Conservation (phyloP, 495 filamentous ascomycete species). For the Trichoderma orchidacearum region DNA sequence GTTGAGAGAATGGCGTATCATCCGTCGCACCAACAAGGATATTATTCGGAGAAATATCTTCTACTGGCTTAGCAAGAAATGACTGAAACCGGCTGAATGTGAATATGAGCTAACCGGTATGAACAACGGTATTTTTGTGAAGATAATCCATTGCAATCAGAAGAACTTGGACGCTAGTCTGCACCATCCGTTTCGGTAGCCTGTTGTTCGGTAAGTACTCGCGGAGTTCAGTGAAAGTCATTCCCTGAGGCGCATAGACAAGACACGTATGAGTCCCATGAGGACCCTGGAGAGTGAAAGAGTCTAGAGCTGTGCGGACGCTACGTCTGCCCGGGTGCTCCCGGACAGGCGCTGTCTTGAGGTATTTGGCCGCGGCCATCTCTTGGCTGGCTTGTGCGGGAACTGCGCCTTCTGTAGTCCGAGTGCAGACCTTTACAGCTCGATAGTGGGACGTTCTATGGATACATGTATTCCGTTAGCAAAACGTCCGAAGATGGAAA, state of each 20-base stretch:
- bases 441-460: not conserved
- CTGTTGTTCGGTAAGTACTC: conserved; percentile 14
- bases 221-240: conserved; percentile 21
- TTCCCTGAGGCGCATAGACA: conserved; percentile 19
- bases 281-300: conserved; percentile 10
- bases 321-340: conserved; percentile 14
- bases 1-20: conserved; percentile 8
- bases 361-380: conserved; percentile 14
- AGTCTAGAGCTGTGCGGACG: conserved; percentile 12
- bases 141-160: conserved; percentile 19
- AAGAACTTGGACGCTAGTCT: conserved; percentile 16
- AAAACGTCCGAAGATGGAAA: not conserved
- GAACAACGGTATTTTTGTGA: conserved; percentile 19
- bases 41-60: conserved; percentile 13
- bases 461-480: not conserved
- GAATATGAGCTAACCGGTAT: conserved; percentile 11
- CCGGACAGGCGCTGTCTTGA: conserved; percentile 12
- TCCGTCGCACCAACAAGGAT: conserved; percentile 6
- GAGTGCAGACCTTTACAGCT: conserved; percentile 11
- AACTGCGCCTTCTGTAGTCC: conserved; percentile 9
- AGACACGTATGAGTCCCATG: conserved; percentile 15
- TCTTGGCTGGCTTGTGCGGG: conserved; percentile 12
- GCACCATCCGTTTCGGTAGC: conserved; percentile 16
- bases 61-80: conserved; percentile 6
- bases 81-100: conserved; percentile 7